Conservation (phyloP, 768 basidiomycete species). For the Collybia sordida region DNA sequence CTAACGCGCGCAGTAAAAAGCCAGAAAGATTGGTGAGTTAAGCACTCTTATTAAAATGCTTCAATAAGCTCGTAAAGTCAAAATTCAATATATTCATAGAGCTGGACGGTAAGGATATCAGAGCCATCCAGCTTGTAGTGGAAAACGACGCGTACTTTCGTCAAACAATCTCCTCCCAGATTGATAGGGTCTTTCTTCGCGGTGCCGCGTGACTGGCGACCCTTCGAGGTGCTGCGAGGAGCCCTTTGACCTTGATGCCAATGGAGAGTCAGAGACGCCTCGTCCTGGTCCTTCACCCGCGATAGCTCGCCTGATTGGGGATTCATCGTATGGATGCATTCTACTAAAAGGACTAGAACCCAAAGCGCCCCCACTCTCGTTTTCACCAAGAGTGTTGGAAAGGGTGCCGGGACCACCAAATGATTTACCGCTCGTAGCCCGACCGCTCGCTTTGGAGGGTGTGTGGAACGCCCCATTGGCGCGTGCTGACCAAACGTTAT, state of each 20-base stretch:
- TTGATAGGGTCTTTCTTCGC: slow-evolving; percentile 9
- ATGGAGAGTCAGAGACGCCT: slow-evolving; percentile 32
- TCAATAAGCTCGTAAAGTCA: too few species aligned
- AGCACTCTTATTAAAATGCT: too few species aligned
- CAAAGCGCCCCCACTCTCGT: slow-evolving; percentile 18
- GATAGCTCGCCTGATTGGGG: slow-evolving; percentile 49
- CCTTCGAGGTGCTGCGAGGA: slow-evolving; percentile 26
- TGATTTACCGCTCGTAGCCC: slow-evolving; percentile 23
- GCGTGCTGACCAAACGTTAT: slow-evolving; percentile 43
- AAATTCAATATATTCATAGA: too few species aligned
- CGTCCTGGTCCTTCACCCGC: slow-evolving; percentile 30
- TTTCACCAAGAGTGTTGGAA: slow-evolving; percentile 30
- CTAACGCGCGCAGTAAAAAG: too few species aligned
- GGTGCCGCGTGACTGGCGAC: slow-evolving; percentile 31
- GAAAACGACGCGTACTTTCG: not conserved
- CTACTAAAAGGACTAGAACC: slow-evolving; percentile 18
- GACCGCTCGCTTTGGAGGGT: slow-evolving; percentile 40
- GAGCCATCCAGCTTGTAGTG: too few species aligned
- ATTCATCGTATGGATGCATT: slow-evolving; percentile 42
- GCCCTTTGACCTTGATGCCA: slow-evolving; percentile 20
- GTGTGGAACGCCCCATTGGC: slow-evolving; percentile 51
- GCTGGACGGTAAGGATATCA: too few species aligned
- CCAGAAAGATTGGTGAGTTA: too few species aligned
- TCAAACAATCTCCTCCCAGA: slow-evolving; percentile 2
- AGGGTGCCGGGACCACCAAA: slow-evolving; percentile 27